Evolutionary conservation across 1,139 yeast species (phyloP).

Genomic region (Debaryomycetaceae sp.): DNA sequence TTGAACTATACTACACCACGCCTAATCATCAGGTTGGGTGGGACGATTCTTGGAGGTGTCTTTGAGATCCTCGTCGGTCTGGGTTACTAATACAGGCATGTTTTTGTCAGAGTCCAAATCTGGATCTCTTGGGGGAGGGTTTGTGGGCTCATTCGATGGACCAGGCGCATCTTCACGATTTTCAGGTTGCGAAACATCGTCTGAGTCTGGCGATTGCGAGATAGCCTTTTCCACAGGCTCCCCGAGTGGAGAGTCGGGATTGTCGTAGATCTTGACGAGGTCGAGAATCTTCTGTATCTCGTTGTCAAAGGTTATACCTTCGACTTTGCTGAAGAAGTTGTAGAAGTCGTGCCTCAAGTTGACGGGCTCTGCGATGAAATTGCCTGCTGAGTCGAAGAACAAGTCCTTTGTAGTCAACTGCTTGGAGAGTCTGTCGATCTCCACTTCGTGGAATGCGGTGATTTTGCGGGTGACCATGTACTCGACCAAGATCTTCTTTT

Average conservation of each 20-base stretch:
- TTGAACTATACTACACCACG: neutral
- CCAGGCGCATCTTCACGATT: neutral
- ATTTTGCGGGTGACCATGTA: constrained; percentile 26
- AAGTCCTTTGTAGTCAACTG: constrained; percentile 14
- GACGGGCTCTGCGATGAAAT: constrained; percentile 9
- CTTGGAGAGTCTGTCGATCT: constrained; percentile 18
- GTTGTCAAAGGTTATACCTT: neutral
- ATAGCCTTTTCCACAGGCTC: too few species aligned
- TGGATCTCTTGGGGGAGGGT: neutral
- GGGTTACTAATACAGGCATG: neutral
- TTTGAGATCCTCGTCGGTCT: neutral
- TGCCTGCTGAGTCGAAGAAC: constrained; percentile 12
- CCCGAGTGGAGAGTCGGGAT: neutral
- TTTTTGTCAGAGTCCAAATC: neutral
- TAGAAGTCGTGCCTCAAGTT: constrained; percentile 25
- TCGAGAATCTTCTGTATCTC: neutral
- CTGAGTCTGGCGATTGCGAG: too few species aligned
- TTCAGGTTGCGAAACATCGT: too few species aligned
- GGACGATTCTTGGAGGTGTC: neutral
- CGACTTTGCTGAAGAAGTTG: constrained; percentile 2
- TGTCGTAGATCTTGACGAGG: neutral
- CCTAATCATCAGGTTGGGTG: too few species aligned
- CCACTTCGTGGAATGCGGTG: constrained; percentile 31
- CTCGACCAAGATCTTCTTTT: constrained; percentile 24
- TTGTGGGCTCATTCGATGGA: neutral